A percentile compares a stretch with the other conserved stretches of the same genome.
Conservation (phyloP, 495 filamentous ascomycete species). For the Cercophora newfieldiana region DNA sequence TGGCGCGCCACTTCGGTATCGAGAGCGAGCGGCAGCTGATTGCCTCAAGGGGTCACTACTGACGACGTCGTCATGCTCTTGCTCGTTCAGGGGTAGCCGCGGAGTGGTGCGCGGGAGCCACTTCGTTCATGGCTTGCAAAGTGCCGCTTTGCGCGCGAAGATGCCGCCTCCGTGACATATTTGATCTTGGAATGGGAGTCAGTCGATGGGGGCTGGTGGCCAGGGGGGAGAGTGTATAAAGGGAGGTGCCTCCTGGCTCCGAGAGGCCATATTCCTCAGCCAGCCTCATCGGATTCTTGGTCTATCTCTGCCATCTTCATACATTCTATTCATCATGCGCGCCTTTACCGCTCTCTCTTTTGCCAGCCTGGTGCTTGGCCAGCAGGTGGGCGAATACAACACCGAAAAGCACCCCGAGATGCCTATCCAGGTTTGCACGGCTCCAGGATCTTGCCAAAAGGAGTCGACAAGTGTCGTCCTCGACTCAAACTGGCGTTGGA, state of each 20-base stretch:
- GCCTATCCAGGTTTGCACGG: slow-evolving; percentile 56
- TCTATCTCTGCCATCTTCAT: background rate
- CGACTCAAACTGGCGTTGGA: slow-evolving; percentile 71
- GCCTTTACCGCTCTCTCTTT: slow-evolving; percentile 34
- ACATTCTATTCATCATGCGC: slow-evolving; percentile 27
- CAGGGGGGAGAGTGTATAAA: slow-evolving; percentile 4
- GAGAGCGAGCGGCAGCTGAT: slow-evolving; percentile 17
- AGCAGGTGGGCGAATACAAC: slow-evolving; percentile 52
- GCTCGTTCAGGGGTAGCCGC: background rate
- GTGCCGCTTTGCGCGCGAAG: background rate
- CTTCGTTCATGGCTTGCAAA: background rate
- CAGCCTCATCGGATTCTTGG: background rate
- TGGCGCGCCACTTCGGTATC: background rate
- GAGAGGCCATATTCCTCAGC: background rate
- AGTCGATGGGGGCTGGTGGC: background rate
- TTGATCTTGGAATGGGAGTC: background rate
- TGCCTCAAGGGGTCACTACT: background rate
- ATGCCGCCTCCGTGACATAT: slow-evolving; percentile 2
- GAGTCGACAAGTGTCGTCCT: slow-evolving; percentile 55
- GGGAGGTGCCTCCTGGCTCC: background rate
- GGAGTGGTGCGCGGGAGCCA: background rate
- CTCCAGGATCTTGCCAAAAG: slow-evolving; percentile 51
- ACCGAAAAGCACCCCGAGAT: slow-evolving; percentile 59
- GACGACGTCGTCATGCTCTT: slow-evolving; percentile 6
- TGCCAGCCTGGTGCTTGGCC: slow-evolving; percentile 40